phyloP scores from a whole-genome alignment of 208 protist species.

The Leishmania gerbilli region DNA sequence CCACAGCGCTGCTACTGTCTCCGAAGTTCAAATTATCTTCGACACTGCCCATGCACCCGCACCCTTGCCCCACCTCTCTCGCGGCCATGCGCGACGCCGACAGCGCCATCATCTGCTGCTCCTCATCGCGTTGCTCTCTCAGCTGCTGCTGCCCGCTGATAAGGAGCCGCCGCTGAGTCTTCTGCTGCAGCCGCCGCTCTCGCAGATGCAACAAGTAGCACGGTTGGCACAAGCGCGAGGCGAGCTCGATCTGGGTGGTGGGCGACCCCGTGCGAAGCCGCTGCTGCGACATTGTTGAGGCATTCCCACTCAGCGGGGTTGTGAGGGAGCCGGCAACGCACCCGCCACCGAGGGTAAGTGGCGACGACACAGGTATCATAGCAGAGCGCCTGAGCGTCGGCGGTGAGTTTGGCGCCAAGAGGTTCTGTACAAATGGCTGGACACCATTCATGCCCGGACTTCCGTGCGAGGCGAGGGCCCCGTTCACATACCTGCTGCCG shows the following conservation, averaged over 20 bases:
- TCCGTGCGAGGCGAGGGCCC: neutral
- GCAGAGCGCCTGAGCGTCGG: slow-evolving; percentile 1
- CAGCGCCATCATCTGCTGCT: slow-evolving; percentile 10
- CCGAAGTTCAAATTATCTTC: neutral
- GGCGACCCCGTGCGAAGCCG: neutral
- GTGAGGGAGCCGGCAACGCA: neutral
- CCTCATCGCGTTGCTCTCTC: slow-evolving; percentile 1
- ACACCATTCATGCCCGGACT: neutral
- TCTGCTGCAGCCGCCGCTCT: slow-evolving; percentile 24
- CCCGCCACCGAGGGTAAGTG: neutral
- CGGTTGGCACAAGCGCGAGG: slow-evolving; percentile 26
- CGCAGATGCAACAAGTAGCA: slow-evolving; percentile 26
- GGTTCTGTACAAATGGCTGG: neutral
- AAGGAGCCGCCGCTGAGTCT: slow-evolving; percentile 1
- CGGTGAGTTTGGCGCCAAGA: neutral
- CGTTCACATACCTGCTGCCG: neutral
- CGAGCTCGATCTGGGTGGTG: slow-evolving; percentile 19
- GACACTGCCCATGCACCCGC: neutral
- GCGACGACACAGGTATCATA: slow-evolving; percentile 2
- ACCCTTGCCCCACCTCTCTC: neutral
- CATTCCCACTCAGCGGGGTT: neutral
- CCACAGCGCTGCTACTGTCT: slow-evolving; percentile 9
- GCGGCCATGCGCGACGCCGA: neutral
- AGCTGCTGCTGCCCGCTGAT: slow-evolving; percentile 19
- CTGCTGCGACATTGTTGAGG: neutral